Evolutionary conservation across 2,329 filamentous ascomycete species (phyloP), one percentile per base, ranked within the genome.

Genomic region (Arthrocladium fulminans): DNA sequence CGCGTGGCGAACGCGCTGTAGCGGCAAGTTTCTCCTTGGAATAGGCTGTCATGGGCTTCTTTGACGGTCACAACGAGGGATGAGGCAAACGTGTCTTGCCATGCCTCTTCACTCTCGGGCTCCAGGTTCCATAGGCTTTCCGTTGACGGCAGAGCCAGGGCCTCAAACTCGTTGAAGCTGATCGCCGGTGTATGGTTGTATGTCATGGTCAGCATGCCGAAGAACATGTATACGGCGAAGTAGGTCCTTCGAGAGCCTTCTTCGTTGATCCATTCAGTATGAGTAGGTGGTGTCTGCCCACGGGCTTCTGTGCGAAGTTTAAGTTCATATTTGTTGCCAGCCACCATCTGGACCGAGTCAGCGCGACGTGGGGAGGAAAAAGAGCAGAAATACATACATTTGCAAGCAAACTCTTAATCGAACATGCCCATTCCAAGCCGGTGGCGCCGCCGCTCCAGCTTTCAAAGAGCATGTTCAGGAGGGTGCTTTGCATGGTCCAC

Each of bases 401-500:
- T 57, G 90, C 90, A 43, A 98, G 79, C 32, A 97, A 76, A 73
- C 88, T 94, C 78, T 97, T 97, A 70, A 98, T 97, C 1, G 92
- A 97, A 67, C 90, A 97, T 29, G 92, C 89, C 92, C 92, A 98
- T 67, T 98, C 92, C 2, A 98, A 76, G 30, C 92, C 92, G 69
- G 96, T 97, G 29, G 92, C 85, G 62, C 97, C 92, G 60, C 92
- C 92, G 65, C 92, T 97, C 92, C 92, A 98, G 73, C 89, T 97
- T 48, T 92, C 88, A 65, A 98, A 97, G 57, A 96, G 83, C 92
- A 97, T 97, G 74, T 98, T 98, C 50, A 98, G 74, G 47, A 98
- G 73, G 2, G 89, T 94, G 65, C 87, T 88, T 66, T 98, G 92
- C 88, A 97, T 97, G 41, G 90, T 92, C 90, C 92, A 97, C 12